Evolutionary conservation across 1,284 basidiomycete genomes (phyloP), one percentile per base, ranked within the genome.

Genomic region (Cutaneotrichosporon sp.): DNA sequence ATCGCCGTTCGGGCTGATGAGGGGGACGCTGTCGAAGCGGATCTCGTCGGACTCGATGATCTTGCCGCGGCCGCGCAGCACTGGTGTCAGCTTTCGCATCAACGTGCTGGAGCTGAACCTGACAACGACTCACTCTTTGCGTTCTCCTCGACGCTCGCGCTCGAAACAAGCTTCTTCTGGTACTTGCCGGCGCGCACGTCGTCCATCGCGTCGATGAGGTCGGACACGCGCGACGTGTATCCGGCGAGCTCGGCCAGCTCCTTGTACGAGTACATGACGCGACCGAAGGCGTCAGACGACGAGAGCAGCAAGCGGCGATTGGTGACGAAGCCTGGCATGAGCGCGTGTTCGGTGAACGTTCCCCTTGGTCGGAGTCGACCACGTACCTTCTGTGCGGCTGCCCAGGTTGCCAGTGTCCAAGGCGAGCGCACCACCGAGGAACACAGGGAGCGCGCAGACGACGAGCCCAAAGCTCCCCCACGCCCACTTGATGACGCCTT

Each of bases 401-500:
- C 92, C 93, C 56, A 95, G 82, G 75, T 95, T 92, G 45, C 77
- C 75, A 4, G 83, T 69, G n/a, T 79, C 80, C 53, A 83, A 79
- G 22, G 85, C 81, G 18, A 92, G 89, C 7, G 92, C 89, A n/a
- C 94, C 72, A 70, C 88, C 90, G 74, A 93, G 87, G 79, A 99
- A 99, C 13, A 95, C 89, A 0, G 95, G 95, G 54, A 98, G 90
- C 6, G 93, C 92, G 76, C 95, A 98, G 25, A 97, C 87, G 60
- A 92, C 85, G 29, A 98, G 87, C 25, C 95, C 95, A 73, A 97
- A 89, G 73, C 89, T 90, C 67, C 95, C 95, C 95, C 95, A 98
- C 16, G 95, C 76, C 95, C 95, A 95, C 80, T 98, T 98, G 73
- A 98, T 90, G 60, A 99, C 89, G 2, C 93, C 93, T 78, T 99